Percentiles rank a stretch among this genome's conserved stretches.
These are phyloP conservation scores for Yarrowia galli DNA, from an alignment of 1,139 yeast species.

Conservation along the genomic window DNA sequence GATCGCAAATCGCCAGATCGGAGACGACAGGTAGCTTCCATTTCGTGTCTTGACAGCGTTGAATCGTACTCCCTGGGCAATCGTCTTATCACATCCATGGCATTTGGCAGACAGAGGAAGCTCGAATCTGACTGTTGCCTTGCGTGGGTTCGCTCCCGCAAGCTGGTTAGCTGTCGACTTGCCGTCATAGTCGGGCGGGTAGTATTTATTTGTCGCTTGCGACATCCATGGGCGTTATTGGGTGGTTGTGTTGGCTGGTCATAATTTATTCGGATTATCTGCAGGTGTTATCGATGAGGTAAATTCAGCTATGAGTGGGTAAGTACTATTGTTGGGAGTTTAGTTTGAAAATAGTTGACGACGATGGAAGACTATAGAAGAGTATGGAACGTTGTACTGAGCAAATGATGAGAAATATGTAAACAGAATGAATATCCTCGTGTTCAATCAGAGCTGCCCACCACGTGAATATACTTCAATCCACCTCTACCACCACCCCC, in stretches of 20 bases:
- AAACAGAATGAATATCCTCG: too few relatives aligned
- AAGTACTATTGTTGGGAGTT: background rate
- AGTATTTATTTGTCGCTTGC: constrained; percentile 50
- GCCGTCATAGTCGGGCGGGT: constrained; percentile 52
- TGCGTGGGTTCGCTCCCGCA: constrained; percentile 48
- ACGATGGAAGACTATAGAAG: background rate
- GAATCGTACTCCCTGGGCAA: constrained; percentile 50
- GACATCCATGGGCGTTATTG: constrained; percentile 30
- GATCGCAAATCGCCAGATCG: constrained; percentile 49
- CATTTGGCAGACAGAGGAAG: constrained; percentile 49
- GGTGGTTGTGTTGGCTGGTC: background rate
- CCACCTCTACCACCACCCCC: background rate
- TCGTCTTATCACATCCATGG: constrained; percentile 44
- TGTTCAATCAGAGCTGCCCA: too few relatives aligned
- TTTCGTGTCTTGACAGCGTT: constrained; percentile 49
- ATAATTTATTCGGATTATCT: background rate
- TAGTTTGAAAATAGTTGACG: background rate
- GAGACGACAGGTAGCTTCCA: constrained; percentile 48
- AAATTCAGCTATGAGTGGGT: too few relatives aligned
- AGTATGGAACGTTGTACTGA: background rate
- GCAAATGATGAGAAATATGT: too few relatives aligned
- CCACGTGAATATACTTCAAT: too few relatives aligned
- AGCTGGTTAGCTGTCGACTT: constrained; percentile 47
- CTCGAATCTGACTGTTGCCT: constrained; percentile 49
- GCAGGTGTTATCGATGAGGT: too few relatives aligned